phyloP scores from a whole-genome alignment of 768 basidiomycete genomes.

The Lactarius hatsudake region DNA sequence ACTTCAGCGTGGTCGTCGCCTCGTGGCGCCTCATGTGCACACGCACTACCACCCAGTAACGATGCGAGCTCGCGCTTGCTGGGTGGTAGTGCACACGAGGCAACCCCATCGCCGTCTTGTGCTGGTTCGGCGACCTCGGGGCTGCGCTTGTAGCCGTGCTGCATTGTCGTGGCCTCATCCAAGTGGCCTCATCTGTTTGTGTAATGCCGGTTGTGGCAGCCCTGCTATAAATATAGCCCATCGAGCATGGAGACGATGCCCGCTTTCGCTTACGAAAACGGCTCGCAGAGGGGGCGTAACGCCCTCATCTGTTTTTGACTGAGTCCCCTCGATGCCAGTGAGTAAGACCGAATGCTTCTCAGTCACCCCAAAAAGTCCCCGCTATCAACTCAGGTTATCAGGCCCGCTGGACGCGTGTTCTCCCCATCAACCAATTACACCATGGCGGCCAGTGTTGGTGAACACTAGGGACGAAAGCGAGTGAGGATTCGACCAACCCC shows the following conservation, averaged over 20 bases:
- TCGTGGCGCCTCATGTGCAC: neutral
- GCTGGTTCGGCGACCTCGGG: neutral
- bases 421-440: neutral
- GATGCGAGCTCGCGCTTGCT: neutral
- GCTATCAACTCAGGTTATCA: neutral
- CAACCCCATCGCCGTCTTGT: neutral
- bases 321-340: neutral
- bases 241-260: neutral
- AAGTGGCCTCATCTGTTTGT: neutral
- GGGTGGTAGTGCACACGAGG: neutral
- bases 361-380: neutral
- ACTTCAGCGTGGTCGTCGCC: neutral
- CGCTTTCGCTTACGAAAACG: neutral
- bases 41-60: neutral
- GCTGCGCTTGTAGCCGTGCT: neutral
- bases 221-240: neutral
- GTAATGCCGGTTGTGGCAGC: neutral
- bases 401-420: too few species aligned
- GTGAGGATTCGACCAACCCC: too few species aligned
- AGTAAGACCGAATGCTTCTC: neutral
- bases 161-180: neutral
- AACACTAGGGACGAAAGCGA: slow-evolving; percentile 31
- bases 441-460: slow-evolving; percentile 38
- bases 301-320: neutral
- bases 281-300: neutral